Evolutionary conservation across 139 green algal species (phyloP).

Genomic region (Nannochloris sp.): DNA sequence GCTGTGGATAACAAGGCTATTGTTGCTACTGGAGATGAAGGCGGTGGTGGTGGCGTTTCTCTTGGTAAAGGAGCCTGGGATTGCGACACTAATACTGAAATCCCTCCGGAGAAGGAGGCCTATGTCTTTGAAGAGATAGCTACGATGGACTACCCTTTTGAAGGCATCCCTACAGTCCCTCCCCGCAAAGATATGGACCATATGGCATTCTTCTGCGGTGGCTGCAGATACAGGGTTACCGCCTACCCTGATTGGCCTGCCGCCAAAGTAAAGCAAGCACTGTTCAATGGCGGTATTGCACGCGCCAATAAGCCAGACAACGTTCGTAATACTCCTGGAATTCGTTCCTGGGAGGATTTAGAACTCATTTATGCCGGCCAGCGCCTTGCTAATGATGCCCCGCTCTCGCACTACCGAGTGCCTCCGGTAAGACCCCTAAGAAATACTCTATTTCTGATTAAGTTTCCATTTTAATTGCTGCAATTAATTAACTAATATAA

Average conservation of each 20-base stretch:
- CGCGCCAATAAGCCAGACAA: conserved; percentile 70
- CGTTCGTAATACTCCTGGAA: conserved; percentile 63
- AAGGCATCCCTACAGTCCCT: conserved; percentile 88
- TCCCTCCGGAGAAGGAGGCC: conserved; percentile 85
- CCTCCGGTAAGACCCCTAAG: conserved; percentile 66
- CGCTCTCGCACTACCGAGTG: conserved; percentile 73
- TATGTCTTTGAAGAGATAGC: conserved; percentile 92
- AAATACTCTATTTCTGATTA: background rate
- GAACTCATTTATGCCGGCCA: conserved; percentile 77
- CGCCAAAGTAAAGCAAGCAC: conserved; percentile 66
- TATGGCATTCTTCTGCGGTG: conserved; percentile 84
- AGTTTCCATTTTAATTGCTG: background rate
- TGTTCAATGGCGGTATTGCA: conserved; percentile 77
- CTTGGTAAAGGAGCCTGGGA: conserved; percentile 93
- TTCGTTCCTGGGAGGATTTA: conserved; percentile 70
- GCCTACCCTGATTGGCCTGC: conserved; percentile 69
- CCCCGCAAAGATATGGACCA: conserved; percentile 79
- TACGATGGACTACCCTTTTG: conserved; percentile 85
- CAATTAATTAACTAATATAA: background rate
- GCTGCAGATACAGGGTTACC: conserved; percentile 81
- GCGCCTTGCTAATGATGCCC: conserved; percentile 56
- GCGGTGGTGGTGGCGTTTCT: conserved; percentile 16
- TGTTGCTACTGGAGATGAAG: conserved; percentile 8
- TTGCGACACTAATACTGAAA: conserved; percentile 73
- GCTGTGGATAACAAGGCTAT: conserved; percentile 13